Evolutionary conservation across 1,284 basidiomycete genomes (phyloP).

Genomic region (Volvariella volvacea): DNA sequence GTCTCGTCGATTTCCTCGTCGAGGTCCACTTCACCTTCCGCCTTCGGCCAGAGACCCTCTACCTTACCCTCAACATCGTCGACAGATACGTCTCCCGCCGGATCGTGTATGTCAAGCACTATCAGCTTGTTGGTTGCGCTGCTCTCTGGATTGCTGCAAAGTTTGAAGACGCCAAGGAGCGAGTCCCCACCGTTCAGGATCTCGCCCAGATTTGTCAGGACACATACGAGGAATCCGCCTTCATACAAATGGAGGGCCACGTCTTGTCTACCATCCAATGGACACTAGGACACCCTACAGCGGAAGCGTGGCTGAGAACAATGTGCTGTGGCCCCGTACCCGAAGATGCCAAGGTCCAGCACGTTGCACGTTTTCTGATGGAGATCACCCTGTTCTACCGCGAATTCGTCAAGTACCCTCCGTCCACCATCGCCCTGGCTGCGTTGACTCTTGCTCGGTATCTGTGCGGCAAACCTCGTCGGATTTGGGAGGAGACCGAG

Average conservation of each 20-base stretch:
- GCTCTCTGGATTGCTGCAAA: constrained; percentile 99
- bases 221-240: constrained; percentile 93
- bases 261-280: constrained; percentile 95
- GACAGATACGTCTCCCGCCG: constrained; percentile 99
- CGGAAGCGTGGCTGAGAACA: constrained; percentile 92
- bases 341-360: constrained; percentile 87
- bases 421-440: constrained; percentile 85
- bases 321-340: constrained; percentile 64
- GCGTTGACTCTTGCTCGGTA: constrained; percentile 85
- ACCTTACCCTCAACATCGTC: constrained; percentile 97
- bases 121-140: constrained; percentile 97
- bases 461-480: constrained; percentile 74
- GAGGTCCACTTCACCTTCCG: constrained; percentile 98
- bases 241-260: constrained; percentile 97
- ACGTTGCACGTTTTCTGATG: constrained; percentile 96
- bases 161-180: constrained; percentile 98
- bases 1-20: constrained; percentile 97
- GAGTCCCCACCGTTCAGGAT: constrained; percentile 92
- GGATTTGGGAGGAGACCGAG: constrained; percentile 74
- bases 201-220: constrained; percentile 92
- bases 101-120: constrained; percentile 98
- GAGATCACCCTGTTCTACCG: constrained; percentile 97
- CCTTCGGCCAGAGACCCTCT: constrained; percentile 95
- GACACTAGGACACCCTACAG: constrained; percentile 95
- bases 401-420: constrained; percentile 84